Base-by-base conservation (phyloP, 108 stramenopile genomes). In the Discostella pseudostelligera region DNA sequence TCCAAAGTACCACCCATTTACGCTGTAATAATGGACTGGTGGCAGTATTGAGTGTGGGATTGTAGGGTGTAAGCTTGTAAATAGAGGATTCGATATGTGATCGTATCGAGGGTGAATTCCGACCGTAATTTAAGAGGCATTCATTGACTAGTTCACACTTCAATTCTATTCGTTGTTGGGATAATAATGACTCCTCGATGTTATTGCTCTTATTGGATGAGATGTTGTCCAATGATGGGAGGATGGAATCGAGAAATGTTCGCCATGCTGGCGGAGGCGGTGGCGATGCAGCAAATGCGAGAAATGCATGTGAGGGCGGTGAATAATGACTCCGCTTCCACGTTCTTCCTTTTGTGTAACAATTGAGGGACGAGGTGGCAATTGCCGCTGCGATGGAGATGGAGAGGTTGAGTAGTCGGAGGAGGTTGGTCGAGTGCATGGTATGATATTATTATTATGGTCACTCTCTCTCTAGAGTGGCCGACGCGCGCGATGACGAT, bases 1-100 rank as follows among this genome's bases (percentile, higher is more conserved):
- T 86, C 79, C 79, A 86, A 32, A 65, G 48, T 56, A 86, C 46
- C 1, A 56, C 28, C 85, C 85, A 86, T 47, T 81, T 56, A 26
- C 57, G 59, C 48, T 71, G 60, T 26, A 86, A 44, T 13, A 81
- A 40, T 1, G 62, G 57, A 46, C 62, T 76, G 9, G 54, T 45
- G 4, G 85, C 69, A 16, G 82, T 63, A 28, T 37, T 40, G 8
- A 45, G 11, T 4, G 67, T 74, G 1, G 81, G 81, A n/a, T 72
- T 79, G 2, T 78, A 28, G 10, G 40, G 43, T 39, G 28, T 37
- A 5, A 85, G 66, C 39, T 85, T 43, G 11, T 50, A 29, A 43
- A 85, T 78, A 21, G 74, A 24, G 0, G 36, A 28, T 51, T 85
- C 79, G 21, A 85, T 70, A 2, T 39, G 16, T 49, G 20, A 14